Conservation (phyloP, 768 basidiomycete genomes). For the Suillus placidus region DNA sequence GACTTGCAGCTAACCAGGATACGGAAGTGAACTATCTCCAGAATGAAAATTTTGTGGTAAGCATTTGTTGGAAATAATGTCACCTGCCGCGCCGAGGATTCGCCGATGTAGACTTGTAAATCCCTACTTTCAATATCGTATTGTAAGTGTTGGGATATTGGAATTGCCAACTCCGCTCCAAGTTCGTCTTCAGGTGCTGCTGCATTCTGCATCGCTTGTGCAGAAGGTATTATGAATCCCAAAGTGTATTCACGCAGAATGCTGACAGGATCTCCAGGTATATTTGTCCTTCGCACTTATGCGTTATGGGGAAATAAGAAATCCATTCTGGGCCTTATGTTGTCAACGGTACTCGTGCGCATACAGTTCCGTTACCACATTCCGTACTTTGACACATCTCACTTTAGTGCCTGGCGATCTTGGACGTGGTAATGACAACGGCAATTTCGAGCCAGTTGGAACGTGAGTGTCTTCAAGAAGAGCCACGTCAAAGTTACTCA, state of each 20-base stretch:
- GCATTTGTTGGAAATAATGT: neutral
- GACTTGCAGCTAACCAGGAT: neutral
- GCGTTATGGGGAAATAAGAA: slow-evolving; percentile 4
- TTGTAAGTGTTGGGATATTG: neutral
- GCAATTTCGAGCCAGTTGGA: neutral
- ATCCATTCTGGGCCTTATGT: neutral
- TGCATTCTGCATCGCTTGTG: neutral
- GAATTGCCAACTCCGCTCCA: neutral
- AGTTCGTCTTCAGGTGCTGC: neutral
- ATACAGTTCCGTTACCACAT: neutral
- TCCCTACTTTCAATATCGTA: neutral
- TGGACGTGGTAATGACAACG: neutral
- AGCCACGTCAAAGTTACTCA: neutral
- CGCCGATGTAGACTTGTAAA: neutral
- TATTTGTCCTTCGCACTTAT: slow-evolving; percentile 3
- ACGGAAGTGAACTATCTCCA: slow-evolving; percentile 4
- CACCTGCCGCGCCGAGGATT: neutral
- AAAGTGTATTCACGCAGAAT: neutral
- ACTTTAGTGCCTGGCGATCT: neutral
- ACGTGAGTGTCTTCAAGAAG: slow-evolving; percentile 1
- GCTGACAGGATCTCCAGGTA: neutral
- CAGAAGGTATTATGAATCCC: neutral
- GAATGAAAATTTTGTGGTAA: neutral
- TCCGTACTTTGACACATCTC: neutral
- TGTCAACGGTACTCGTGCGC: neutral